These are phyloP conservation scores for Goffeauzyma gilvescens DNA, from an alignment of 768 basidiomycete species.

Conservation along the genomic window DNA sequence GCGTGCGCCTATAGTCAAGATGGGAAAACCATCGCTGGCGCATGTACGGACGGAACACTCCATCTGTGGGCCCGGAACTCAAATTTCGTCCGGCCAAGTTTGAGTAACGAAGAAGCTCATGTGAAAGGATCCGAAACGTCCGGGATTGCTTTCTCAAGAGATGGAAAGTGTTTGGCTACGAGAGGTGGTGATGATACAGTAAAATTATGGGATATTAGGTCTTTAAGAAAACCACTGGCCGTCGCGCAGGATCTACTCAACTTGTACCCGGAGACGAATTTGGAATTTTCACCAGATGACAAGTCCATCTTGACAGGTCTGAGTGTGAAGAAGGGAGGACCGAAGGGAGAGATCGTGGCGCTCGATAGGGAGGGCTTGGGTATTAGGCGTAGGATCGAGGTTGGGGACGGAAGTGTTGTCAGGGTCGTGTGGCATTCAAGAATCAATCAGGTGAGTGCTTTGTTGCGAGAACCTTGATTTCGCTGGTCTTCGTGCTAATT, in stretches of 20 bases:
- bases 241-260: conserved; percentile 48
- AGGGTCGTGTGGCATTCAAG: conserved; percentile 86
- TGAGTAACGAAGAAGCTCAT: conserved; percentile 73
- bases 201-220: conserved; percentile 84
- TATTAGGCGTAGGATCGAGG: conserved; percentile 30
- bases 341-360: conserved; percentile 53
- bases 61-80: conserved; percentile 84
- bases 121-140: conserved; percentile 68
- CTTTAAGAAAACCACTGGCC: conserved; percentile 73
- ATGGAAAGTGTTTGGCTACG: conserved; percentile 65
- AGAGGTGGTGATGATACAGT: conserved; percentile 89
- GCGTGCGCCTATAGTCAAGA: conserved; percentile 73
- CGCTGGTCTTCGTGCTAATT: neutral
- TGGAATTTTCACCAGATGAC: conserved; percentile 87
- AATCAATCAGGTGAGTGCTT: conserved; percentile 70
- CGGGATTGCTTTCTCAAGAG: conserved; percentile 69
- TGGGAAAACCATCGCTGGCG: conserved; percentile 74
- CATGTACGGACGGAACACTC: conserved; percentile 73
- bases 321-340: conserved; percentile 40
- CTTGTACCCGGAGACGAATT: conserved; percentile 79
- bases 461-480: conserved; percentile 3
- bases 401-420: conserved; percentile 43
- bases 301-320: conserved; percentile 65
- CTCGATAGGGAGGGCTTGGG: conserved; percentile 52
- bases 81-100: conserved; percentile 80